Base-by-base conservation (phyloP, 176 grass and related monocot genomes). In the Panicum miliaceum region DNA sequence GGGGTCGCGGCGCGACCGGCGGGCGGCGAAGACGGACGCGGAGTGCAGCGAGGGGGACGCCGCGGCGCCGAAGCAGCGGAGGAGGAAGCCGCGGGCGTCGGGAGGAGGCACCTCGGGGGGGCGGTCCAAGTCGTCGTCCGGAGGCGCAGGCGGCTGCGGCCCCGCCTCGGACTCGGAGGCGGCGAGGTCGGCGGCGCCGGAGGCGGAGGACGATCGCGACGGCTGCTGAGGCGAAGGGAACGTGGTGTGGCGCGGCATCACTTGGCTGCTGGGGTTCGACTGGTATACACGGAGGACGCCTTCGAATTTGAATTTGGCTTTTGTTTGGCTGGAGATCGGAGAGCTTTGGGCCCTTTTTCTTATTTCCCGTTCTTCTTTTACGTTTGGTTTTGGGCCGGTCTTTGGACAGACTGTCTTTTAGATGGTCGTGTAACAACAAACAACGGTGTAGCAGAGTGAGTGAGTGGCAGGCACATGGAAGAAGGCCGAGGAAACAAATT, bases 21-120 rank as follows among this genome's bases (percentile, higher is more conserved):
- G 68, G 75, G 0, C 7, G 51, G 50, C 23, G 60, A 79, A 82
- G 65, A 29, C 79, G 60, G 84, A 65, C 22, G 57, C 72, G 38
- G 89, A 90, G 68, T 75, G 75, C 7, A 75, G 75, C 23, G 89
- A 90, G n/a, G 80, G 80, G 68, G 89, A 84, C 22, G 71, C 69
- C 1, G 70, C 73, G 27, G 79, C 58, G 58, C 18, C 74, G 75
- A 90, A 87, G 75, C 84, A 84, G 75, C 60, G 84, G 68, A 84
- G 89, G 80, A 90, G 89, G 89, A 90, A 87, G 75, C 42, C 80
- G 3, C 86, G 50, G 78, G 76, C 74, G 25, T 56, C 84, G 8
- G 85, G 77, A 13, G 69, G 47, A 36, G 66, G 66, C 81, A 66
- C 77, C 76, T 75, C 85, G 45, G 85, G 52, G 25, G 78, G 79